A percentile compares a stretch with the other conserved stretches of the same genome.
Conservation (phyloP, 352 stramenopile genomes). For the Pythium scleroteichum region DNA sequence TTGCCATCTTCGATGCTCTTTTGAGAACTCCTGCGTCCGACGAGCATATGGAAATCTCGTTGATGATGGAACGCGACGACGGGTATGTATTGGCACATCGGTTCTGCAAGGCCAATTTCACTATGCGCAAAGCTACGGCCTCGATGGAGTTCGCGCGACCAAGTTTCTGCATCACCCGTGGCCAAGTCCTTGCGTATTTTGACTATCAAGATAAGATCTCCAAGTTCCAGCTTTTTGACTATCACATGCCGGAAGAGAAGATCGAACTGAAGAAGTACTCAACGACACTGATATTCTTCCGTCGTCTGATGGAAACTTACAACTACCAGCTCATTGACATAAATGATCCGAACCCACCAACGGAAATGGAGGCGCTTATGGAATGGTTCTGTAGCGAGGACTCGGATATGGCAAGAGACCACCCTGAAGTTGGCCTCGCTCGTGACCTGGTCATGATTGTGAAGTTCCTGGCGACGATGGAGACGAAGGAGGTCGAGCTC, state of each 20-base stretch:
- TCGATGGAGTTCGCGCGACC: constrained; percentile 86
- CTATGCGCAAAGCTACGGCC: constrained; percentile 68
- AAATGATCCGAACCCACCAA: constrained; percentile 76
- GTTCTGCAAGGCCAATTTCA: constrained; percentile 87
- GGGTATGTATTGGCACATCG: constrained; percentile 82
- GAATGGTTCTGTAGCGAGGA: constrained; percentile 87
- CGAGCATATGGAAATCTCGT: constrained; percentile 73
- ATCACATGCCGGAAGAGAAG: constrained; percentile 89
- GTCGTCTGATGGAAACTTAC: constrained; percentile 83
- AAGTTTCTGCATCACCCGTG: constrained; percentile 71
- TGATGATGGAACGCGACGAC: constrained; percentile 77
- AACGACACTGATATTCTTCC: constrained; percentile 86
- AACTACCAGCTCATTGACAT: constrained; percentile 83
- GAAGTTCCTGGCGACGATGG: constrained; percentile 90
- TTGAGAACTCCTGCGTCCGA: constrained; percentile 76
- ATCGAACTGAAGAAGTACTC: constrained; percentile 90
- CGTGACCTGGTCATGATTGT: constrained; percentile 84
- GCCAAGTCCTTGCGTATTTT: constrained; percentile 83
- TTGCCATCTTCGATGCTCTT: constrained; percentile 84
- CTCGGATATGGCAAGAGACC: constrained; percentile 77
- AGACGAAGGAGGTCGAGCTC: constrained; percentile 88
- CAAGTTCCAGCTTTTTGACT: constrained; percentile 80
- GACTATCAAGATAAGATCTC: constrained; percentile 50
- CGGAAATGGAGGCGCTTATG: constrained; percentile 90
- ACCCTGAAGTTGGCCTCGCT: constrained; percentile 77